Base-by-base conservation (phyloP, 768 basidiomycete species). In the Tubosaeta brunneosetosa region DNA sequence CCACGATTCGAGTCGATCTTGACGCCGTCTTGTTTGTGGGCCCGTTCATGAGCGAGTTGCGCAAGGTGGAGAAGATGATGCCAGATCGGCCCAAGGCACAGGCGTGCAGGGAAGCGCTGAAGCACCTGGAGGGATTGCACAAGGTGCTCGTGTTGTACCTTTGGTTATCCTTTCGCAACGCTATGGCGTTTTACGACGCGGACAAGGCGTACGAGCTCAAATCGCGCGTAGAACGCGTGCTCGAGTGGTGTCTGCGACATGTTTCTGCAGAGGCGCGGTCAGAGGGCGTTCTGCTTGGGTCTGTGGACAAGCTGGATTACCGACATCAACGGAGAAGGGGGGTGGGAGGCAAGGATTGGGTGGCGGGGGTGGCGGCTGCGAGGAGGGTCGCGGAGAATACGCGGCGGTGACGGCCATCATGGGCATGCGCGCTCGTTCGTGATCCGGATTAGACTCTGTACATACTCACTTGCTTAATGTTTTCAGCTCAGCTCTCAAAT, bases 131-230 rank as follows among this genome's bases (percentile, higher is more conserved):
- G 68, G 74, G 77, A 6, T 69, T 91, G 54, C 93, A 99, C 70
- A 87, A 86, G 61, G 71, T 81, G 29, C 61, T 91, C 27, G 83
- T 86, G 13, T 59, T 87, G 19, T 97, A 97, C 69, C 73, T 92
- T 45, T 99, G 95, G 95, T 74, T 94, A 57, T 75, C 77, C 17
- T 84, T 81, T 66, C 84, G 94, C 36, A 76, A 81, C 52, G 75
- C 81, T 0, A 74, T 91, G 48, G 74, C 83, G 8, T 97, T 88
- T 66, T 68, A 78, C 4, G 75, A 86, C n/a, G 71, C 77, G 31
- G 64, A 71, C 6, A 66, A 71, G 26, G 86, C 83, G 2, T 57
- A 67, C 12, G 69, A 63, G 14, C 61, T 91, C 42, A 90, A 92
- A 65, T 63, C 63, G 12, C 71, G 85, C 26, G 72, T 84, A 7